Percentiles rank a stretch among this genome's conserved stretches.
Conservation (phyloP, 148 eudicot species). For the Rhododendron ferrugineum region DNA sequence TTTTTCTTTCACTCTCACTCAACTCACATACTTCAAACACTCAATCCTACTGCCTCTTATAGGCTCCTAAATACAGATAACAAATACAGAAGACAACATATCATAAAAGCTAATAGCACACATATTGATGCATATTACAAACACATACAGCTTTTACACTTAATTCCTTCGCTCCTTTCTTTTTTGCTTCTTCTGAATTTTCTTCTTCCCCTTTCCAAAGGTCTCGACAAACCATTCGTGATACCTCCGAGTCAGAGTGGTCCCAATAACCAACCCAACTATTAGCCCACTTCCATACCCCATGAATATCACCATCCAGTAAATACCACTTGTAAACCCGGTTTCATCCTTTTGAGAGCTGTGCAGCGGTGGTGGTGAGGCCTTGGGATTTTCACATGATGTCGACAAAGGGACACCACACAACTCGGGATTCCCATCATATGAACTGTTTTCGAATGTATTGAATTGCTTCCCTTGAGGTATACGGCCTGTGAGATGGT, state of each 20-base stretch:
- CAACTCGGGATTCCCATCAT: conserved; percentile 23
- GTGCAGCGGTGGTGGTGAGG: not conserved
- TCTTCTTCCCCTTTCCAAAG: too few relatives aligned
- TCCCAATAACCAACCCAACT: too few relatives aligned
- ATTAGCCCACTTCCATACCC: too few relatives aligned
- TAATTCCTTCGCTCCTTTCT: not conserved
- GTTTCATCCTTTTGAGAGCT: not conserved
- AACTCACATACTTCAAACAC: too few relatives aligned
- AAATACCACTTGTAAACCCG: conserved; percentile 1
- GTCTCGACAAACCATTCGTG: too few relatives aligned
- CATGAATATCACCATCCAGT: conserved; percentile 22
- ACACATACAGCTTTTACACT: not conserved
- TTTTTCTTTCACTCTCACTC: too few relatives aligned
- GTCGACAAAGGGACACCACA: conserved; percentile 24
- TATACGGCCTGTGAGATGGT: conserved; percentile 26
- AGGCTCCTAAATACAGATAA: too few relatives aligned
- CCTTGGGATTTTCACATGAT: not conserved
- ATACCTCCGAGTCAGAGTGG: too few relatives aligned
- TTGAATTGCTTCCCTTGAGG: conserved; percentile 34
- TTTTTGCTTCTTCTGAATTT: not conserved
- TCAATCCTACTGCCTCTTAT: too few relatives aligned
- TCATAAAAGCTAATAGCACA: not conserved
- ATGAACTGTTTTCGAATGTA: conserved; percentile 33
- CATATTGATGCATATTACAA: not conserved
- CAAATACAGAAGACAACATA: too few relatives aligned